Conservation (phyloP, 176 grass and related monocot species). For the Microstegium vimineum region DNA sequence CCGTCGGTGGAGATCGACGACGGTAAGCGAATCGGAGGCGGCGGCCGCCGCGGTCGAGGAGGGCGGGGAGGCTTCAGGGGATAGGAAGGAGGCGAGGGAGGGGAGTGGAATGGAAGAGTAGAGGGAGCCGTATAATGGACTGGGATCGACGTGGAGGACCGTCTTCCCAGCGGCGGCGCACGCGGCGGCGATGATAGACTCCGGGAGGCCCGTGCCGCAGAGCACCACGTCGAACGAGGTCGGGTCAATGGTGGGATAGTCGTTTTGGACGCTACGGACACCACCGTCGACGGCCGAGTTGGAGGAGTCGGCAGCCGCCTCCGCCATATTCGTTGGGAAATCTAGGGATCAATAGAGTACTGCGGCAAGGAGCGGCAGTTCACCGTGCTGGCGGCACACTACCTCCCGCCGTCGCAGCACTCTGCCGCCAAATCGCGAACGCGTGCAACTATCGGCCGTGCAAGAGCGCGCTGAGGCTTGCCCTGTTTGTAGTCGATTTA, state of each 20-base stretch:
- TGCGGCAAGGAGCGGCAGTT: neutral
- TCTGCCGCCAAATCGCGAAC: neutral
- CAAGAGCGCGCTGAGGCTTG: too few species aligned
- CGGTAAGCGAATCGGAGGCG: neutral
- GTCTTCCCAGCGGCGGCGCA: constrained; percentile 63
- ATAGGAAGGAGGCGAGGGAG: constrained; percentile 43
- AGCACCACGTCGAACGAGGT: constrained; percentile 78
- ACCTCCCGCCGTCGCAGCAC: neutral
- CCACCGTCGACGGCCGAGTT: neutral
- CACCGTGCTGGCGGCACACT: neutral
- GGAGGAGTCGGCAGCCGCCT: constrained; percentile 17
- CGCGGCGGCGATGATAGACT: constrained; percentile 73
- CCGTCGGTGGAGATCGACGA: constrained; percentile 40
- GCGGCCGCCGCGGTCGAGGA: constrained; percentile 1
- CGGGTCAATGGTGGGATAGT: constrained; percentile 72
- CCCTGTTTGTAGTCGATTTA: too few species aligned
- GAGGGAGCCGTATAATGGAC: constrained; percentile 82
- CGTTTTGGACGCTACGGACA: neutral
- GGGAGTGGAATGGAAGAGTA: constrained; percentile 68
- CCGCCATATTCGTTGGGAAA: constrained; percentile 41
- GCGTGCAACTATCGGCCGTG: neutral
- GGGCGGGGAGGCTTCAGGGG: neutral
- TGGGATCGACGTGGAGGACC: constrained; percentile 84
- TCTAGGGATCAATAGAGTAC: neutral
- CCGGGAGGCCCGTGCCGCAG: constrained; percentile 73